These are phyloP conservation scores for Sporothrix euskadiensis DNA, from an alignment of 2,329 filamentous ascomycete genomes.

Conservation along the genomic window DNA sequence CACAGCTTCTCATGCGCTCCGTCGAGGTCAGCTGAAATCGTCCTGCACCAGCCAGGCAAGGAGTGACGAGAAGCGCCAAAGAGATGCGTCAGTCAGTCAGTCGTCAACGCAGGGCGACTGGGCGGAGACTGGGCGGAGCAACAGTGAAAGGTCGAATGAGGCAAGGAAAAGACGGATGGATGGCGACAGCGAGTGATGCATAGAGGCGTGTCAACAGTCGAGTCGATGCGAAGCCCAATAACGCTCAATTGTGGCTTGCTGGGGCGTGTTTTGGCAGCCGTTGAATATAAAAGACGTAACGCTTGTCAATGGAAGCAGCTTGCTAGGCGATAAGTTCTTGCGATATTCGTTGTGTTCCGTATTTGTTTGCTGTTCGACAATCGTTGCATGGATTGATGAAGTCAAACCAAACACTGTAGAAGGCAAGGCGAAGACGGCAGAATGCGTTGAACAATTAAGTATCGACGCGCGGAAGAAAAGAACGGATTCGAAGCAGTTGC, in stretches of 20 bases:
- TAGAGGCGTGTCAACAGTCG: constrained; percentile 4
- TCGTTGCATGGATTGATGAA: constrained; percentile 38
- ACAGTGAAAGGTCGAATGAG: neutral
- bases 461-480: constrained; percentile 22
- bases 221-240: neutral
- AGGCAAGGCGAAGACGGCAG: constrained; percentile 29
- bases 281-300: neutral
- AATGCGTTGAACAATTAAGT: constrained; percentile 30
- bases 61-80: constrained; percentile 20
- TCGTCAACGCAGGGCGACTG: constrained; percentile 13
- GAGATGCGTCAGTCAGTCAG: constrained; percentile 14
- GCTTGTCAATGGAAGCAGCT: too few species aligned
- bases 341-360: neutral
- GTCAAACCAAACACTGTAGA: constrained; percentile 35
- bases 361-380: neutral
- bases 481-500: constrained; percentile 4
- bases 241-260: constrained; percentile 14
- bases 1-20: constrained; percentile 6
- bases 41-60: constrained; percentile 21
- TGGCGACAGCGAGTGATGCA: constrained; percentile 13
- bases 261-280: constrained; percentile 12
- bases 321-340: neutral
- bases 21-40: constrained; percentile 22
- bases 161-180: neutral
- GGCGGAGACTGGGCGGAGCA: neutral